These are phyloP conservation scores for Centella asiatica DNA, from an alignment of 129 eudicot species.

Conservation along the genomic window DNA sequence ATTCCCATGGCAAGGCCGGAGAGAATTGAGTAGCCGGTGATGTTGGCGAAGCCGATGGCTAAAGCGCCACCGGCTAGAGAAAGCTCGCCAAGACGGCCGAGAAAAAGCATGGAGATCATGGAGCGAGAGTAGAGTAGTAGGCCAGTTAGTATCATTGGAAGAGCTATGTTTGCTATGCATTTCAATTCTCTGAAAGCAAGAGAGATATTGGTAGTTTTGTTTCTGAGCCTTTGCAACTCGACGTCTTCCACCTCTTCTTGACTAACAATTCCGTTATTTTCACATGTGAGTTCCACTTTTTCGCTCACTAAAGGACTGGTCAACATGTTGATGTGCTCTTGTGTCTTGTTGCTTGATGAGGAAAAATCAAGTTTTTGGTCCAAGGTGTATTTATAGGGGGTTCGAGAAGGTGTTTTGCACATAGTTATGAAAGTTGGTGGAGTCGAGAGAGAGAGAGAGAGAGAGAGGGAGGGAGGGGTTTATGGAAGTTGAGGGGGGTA, in stretches of 20 bases:
- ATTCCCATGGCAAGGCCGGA: conserved; percentile 1
- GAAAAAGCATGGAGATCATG: conserved; percentile 3
- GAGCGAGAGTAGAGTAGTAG: conserved; percentile 1
- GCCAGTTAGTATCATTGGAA: conserved; percentile 1
- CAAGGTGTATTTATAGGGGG: neutral
- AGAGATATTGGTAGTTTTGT: neutral
- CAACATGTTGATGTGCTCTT: neutral
- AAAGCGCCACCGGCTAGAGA: conserved; percentile 4
- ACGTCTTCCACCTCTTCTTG: too few relatives aligned
- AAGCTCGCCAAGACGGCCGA: conserved; percentile 3
- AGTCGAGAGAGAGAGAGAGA: too few relatives aligned
- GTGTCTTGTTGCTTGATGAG: neutral
- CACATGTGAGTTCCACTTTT: neutral
- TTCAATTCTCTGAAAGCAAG: neutral
- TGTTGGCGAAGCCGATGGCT: conserved; percentile 6
- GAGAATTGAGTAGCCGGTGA: conserved; percentile 8
- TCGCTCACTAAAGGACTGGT: conserved; percentile 3
- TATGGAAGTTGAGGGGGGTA: neutral
- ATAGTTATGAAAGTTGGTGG: too few relatives aligned
- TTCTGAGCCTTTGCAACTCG: neutral
- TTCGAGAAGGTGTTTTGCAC: neutral
- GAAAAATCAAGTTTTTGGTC: neutral
- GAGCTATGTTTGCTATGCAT: neutral
- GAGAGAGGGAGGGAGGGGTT: too few relatives aligned
- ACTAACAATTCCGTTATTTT: too few relatives aligned